phyloP scores from a whole-genome alignment of 1,284 basidiomycete genomes.

The Heterobasidion annosum region DNA sequence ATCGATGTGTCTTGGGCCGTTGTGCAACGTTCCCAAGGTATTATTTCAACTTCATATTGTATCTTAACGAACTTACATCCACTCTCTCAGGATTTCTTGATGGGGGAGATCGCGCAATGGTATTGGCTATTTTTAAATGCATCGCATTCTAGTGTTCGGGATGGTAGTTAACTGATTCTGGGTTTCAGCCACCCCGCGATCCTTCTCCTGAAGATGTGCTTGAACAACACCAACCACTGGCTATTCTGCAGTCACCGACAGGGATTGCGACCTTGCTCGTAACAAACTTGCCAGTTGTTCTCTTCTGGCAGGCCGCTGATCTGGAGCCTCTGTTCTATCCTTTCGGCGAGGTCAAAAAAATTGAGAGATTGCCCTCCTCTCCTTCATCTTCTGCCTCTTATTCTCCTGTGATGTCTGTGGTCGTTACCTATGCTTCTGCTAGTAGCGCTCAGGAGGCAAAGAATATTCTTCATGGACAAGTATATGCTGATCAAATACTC shows the following conservation, averaged over 20 bases:
- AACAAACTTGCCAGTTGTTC: constrained; percentile 51
- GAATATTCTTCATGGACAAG: constrained; percentile 47
- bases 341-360: constrained; percentile 56
- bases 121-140: constrained; percentile 35
- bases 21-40: constrained; percentile 72
- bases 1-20: constrained; percentile 78
- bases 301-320: constrained; percentile 60
- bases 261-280: constrained; percentile 34
- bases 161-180: constrained; percentile 8
- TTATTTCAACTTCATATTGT: background rate
- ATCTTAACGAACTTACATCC: background rate
- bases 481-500: constrained; percentile 43
- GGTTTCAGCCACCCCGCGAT: constrained; percentile 3
- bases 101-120: constrained; percentile 64
- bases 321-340: constrained; percentile 65
- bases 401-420: constrained; percentile 32
- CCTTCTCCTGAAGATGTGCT: constrained; percentile 13
- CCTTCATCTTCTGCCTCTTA: constrained; percentile 19
- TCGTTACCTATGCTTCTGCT: constrained; percentile 51
- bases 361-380: constrained; percentile 29
- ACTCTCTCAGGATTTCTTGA: constrained; percentile 55
- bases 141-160: constrained; percentile 21
- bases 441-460: constrained; percentile 54
- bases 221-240: constrained; percentile 13
- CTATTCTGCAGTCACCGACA: constrained; percentile 18